Evolutionary conservation across 352 stramenopile genomes (phyloP), one percentile per base, ranked within the genome.

Genomic region (Halophytophthora batemanensis): DNA sequence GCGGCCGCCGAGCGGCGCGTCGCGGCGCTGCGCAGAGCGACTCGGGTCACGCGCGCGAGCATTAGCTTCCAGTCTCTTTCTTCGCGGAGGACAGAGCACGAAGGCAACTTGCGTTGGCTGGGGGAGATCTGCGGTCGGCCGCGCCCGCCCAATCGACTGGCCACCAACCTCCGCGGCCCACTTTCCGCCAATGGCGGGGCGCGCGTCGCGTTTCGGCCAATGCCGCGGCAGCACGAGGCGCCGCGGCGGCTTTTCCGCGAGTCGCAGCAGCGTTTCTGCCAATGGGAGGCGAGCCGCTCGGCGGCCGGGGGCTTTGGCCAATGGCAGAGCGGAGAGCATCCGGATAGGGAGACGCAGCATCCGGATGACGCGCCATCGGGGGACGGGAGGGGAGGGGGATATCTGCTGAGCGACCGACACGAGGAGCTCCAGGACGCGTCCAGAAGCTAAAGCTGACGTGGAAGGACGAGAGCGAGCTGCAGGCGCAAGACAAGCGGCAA

Each of bases 1-100:
- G 35, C 64, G 44, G 56, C 53, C 53, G 45, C 68, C 46, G 70
- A 60, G 54, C 74, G 74, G 61, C 74, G 77, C 45, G 70, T 54
- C 42, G 74, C 59, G 38, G 49, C 59, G 39, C 53, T 61, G 65
- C 69, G 78, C 57, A 87, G 66, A 47, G 77, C 76, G 66, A 66
- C 82, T 71, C 78, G 76, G 65, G 81, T 77, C 52, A 87, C 77
- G 52, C 76, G 76, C 67, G 65, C 79, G 45, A 91, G 66, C 81
- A 91, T 91, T 67, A 33, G 25, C 25, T 31, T 31, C 25, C 25
- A 31, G 69, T 50, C 45, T 19, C 6, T 54, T 43, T 15, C 19
- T 50, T 40, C 23, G 41, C 29, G 31, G 53, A 52, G 31, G 44
- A 54, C 39, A 50, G 43, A 13, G 14, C 13, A 34, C 40, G 40